Base-by-base conservation (phyloP, 108 stramenopile genomes). In the Skeletonema potamos region DNA sequence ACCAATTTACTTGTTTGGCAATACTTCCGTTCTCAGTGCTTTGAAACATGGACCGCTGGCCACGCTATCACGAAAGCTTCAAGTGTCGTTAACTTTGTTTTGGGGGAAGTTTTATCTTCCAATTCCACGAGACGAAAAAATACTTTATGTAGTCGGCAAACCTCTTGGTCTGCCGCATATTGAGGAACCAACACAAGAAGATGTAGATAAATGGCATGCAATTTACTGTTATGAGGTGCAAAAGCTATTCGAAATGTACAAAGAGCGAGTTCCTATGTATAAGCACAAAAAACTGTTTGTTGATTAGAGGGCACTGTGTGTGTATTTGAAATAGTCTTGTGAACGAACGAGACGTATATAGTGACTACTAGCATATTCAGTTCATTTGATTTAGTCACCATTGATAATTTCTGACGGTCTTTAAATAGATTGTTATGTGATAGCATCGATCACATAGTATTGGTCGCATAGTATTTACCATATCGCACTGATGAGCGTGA, bases 1-100 rank as follows among this genome's bases (percentile, higher is more conserved):
- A 2, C 92, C 94, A 9, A 73, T 83, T 18, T 96, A 92, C 66
- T 56, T 87, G 20, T 89, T 95, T 73, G 94, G 94, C 15, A 95
- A 95, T 67, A 90, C 94, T 0, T 70, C 72, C 8, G 75, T 87
- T 39, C 66, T 91, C 37, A 73, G 71, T 13, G 83, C 83, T 1
- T 73, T 85, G 58, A 89, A 84, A 69, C 67, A 73, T 48, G 84
- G 74, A 17, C 70, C 76, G n/a, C 58, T 87, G 57, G 86, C 84
- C 34, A 33, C 69, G 12, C 26, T 95, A 27, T 89, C 86, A 11
- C 81, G 92, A 26, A 90, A 88, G 65, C 39, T 90, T 27, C 84
- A 86, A 41, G 83, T 83, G 27, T 79, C 82, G 12, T 54, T 92
- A 48, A 89, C 92, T 18, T 81, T 86, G 51, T 85, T 92, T 66